phyloP scores from a whole-genome alignment of 179 eudicot genomes.

The Nepenthes alata region DNA sequence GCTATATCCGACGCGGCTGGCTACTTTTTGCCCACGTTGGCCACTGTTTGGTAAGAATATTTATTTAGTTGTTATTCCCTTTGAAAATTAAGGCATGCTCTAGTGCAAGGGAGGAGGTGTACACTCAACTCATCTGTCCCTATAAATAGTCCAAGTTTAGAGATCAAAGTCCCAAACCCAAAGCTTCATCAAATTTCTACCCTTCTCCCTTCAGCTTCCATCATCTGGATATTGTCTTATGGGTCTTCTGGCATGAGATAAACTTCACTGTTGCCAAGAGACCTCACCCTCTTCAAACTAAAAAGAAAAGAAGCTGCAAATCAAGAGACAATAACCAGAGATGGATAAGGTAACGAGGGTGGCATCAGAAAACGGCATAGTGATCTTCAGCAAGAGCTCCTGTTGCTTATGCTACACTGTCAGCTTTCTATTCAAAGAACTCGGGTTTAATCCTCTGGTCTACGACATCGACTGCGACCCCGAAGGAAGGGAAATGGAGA shows the following conservation, averaged over 20 bases:
- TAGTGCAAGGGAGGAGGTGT: neutral
- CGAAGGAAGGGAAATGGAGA: conserved; percentile 11
- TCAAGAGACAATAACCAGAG: neutral
- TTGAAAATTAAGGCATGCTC: neutral
- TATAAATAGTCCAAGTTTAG: neutral
- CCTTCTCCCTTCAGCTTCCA: neutral
- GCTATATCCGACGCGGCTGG: too few relatives aligned
- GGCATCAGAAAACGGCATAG: conserved; percentile 9
- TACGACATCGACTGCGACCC: conserved; percentile 6
- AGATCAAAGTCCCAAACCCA: neutral
- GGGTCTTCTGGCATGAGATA: neutral
- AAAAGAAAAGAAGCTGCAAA: neutral
- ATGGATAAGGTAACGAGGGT: conserved; percentile 14
- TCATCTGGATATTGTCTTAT: neutral
- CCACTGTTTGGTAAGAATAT: too few relatives aligned
- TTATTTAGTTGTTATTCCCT: too few relatives aligned
- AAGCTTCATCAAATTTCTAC: neutral
- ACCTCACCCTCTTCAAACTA: neutral
- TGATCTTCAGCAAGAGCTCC: conserved; percentile 15
- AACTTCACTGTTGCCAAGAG: neutral
- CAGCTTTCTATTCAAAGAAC: conserved; percentile 11
- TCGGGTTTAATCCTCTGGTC: conserved; percentile 4
- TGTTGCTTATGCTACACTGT: conserved; percentile 14
- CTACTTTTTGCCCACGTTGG: too few relatives aligned
- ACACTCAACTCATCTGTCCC: neutral